Conservation (phyloP, 257 asterid species). For the Handroanthus guayacan region DNA sequence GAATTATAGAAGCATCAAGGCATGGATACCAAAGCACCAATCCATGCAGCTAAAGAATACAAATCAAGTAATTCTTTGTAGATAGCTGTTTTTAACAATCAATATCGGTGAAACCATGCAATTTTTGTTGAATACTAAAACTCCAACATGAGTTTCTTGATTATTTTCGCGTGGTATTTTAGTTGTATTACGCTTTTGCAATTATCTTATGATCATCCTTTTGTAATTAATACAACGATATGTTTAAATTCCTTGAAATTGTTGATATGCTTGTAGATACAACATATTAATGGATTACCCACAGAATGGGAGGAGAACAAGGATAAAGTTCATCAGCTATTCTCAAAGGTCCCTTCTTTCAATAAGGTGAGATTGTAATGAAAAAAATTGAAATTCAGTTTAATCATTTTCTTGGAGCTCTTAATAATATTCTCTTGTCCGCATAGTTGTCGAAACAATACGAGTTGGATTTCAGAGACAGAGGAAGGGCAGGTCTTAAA, state of each 20-base stretch:
- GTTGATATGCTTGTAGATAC: conserved; percentile 40
- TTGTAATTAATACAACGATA: not conserved
- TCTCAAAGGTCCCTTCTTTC: conserved; percentile 80
- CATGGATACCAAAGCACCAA: conserved; percentile 89
- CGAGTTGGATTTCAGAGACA: conserved; percentile 85
- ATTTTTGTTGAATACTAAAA: not conserved
- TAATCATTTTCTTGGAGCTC: conserved; percentile 16
- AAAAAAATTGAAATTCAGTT: not conserved
- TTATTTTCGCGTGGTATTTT: not conserved
- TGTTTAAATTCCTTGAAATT: not conserved
- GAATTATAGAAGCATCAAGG: conserved; percentile 79
- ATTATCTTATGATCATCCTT: not conserved
- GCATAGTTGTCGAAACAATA: conserved; percentile 66
- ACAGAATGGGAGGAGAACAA: conserved; percentile 70
- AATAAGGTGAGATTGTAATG: conserved; percentile 57
- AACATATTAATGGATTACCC: conserved; percentile 85
- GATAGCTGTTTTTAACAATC: not conserved
- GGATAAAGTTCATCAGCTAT: conserved; percentile 77
- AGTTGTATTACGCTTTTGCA: not conserved
- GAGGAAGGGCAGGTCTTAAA: conserved; percentile 77
- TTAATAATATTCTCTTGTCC: not conserved
- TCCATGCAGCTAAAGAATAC: conserved; percentile 88
- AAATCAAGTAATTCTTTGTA: conserved; percentile 55
- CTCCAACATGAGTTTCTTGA: not conserved
- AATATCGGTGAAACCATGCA: too few species aligned